These are phyloP conservation scores for Salvia miltiorrhiza DNA, from an alignment of 257 asterid genomes.

Conservation along the genomic window DNA sequence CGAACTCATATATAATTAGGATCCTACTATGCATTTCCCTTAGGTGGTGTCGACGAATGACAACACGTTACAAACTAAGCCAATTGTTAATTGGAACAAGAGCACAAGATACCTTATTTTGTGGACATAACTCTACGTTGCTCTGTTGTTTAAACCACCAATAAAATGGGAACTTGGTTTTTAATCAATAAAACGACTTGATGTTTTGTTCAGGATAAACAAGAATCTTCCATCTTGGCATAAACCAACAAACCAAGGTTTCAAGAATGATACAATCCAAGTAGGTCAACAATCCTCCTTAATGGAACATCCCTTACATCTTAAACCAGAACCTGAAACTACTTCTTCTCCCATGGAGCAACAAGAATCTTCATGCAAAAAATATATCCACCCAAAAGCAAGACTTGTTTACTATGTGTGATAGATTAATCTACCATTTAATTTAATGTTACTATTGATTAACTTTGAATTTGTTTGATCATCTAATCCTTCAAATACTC, in stretches of 20 bases:
- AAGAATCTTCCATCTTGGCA: not conserved
- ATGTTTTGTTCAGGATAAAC: not conserved
- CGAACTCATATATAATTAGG: constrained; percentile 21
- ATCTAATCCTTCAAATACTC: no score
- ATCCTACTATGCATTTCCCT: not conserved
- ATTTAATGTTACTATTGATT: no score
- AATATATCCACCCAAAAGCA: not conserved
- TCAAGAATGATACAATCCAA: no score
- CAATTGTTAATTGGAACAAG: not conserved
- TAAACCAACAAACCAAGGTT: no score
- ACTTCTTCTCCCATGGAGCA: no score
- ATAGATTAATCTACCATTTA: no score
- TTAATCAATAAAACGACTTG: not conserved
- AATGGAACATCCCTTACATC: no score
- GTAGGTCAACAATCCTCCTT: no score
- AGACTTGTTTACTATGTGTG: not conserved
- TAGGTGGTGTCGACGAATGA: constrained; percentile 29
- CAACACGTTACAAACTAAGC: constrained; percentile 26
- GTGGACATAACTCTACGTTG: not conserved
- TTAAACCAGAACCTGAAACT: no score
- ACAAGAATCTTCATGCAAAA: not conserved
- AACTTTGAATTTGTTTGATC: no score
- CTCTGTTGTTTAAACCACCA: constrained; percentile 15
- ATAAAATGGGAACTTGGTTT: not conserved
- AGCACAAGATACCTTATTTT: not conserved